Percentiles rank a stretch among this genome's conserved stretches.
These are phyloP conservation scores for Moricandia moricandioides DNA, from an alignment of 345 rosid genomes.

Conservation along the genomic window DNA sequence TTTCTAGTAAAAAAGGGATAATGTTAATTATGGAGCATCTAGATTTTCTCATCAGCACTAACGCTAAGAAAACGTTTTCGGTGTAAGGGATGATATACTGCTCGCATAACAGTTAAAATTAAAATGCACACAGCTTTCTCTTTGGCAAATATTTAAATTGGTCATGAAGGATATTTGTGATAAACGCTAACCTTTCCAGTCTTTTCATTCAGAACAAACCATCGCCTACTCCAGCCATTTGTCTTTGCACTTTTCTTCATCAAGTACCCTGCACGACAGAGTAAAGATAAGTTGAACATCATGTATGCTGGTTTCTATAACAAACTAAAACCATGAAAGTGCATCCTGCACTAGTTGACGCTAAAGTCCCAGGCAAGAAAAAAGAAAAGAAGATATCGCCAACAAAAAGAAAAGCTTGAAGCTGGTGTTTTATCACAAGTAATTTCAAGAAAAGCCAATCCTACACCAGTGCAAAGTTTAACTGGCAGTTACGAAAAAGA, in stretches of 20 bases:
- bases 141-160: slow-evolving; percentile 8
- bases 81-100: neutral
- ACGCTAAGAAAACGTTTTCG: neutral
- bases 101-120: neutral
- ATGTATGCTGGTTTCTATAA: neutral
- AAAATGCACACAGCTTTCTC: neutral
- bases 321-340: neutral
- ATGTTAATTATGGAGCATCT: neutral
- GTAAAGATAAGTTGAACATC: neutral
- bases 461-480: neutral
- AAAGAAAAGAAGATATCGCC: neutral
- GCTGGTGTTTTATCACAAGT: neutral
- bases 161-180: neutral
- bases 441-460: slow-evolving; percentile 8
- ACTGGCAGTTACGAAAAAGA: neutral
- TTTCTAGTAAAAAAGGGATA: neutral
- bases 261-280: slow-evolving; percentile 62
- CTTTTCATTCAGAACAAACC: slow-evolving; percentile 97
- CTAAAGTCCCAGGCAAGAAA: neutral
- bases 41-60: neutral
- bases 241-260: slow-evolving; percentile 91
- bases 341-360: neutral
- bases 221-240: slow-evolving; percentile 84
- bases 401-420: slow-evolving; percentile 16
- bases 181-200: slow-evolving; percentile 76